A percentile compares a stretch with the other conserved stretches of the same genome.
These are phyloP conservation scores for Salinomyces thailandicus DNA, from an alignment of 2,329 filamentous ascomycete genomes.

Conservation along the genomic window DNA sequence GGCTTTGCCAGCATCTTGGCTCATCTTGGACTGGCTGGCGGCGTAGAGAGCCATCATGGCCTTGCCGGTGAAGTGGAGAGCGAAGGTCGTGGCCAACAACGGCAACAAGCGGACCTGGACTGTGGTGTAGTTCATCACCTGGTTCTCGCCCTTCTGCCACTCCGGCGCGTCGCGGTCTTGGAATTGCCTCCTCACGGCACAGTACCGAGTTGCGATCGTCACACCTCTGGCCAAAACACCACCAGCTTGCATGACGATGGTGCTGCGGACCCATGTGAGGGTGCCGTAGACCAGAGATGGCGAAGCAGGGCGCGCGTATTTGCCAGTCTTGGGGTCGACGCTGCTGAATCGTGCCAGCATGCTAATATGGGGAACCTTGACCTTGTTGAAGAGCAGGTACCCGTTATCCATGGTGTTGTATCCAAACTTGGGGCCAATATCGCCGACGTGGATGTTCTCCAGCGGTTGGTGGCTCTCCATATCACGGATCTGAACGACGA, in stretches of 20 bases:
- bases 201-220: conserved; percentile 67
- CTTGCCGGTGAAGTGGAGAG: conserved; percentile 68
- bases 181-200: conserved; percentile 65
- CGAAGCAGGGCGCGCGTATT: conserved; percentile 56
- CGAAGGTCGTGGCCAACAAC: conserved; percentile 62
- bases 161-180: conserved; percentile 59
- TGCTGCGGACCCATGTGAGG: conserved; percentile 63
- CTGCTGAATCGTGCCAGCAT: conserved; percentile 64
- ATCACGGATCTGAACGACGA: conserved; percentile 65
- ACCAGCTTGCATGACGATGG: conserved; percentile 63
- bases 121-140: conserved; percentile 72
- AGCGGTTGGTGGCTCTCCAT: conserved; percentile 59
- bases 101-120: conserved; percentile 65
- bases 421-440: conserved; percentile 53
- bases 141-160: conserved; percentile 52
- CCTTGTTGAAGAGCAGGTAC: conserved; percentile 64
- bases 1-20: conserved; percentile 32
- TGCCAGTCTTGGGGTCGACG: conserved; percentile 56
- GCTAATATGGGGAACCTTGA: conserved; percentile 63
- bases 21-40: conserved; percentile 60
- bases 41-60: conserved; percentile 66
- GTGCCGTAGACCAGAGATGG: conserved; percentile 64
- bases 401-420: conserved; percentile 66
- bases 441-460: conserved; percentile 61
- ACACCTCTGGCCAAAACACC: conserved; percentile 63